These are phyloP conservation scores for Gossypium thurberi DNA, from an alignment of 345 rosid species.

Conservation along the genomic window DNA sequence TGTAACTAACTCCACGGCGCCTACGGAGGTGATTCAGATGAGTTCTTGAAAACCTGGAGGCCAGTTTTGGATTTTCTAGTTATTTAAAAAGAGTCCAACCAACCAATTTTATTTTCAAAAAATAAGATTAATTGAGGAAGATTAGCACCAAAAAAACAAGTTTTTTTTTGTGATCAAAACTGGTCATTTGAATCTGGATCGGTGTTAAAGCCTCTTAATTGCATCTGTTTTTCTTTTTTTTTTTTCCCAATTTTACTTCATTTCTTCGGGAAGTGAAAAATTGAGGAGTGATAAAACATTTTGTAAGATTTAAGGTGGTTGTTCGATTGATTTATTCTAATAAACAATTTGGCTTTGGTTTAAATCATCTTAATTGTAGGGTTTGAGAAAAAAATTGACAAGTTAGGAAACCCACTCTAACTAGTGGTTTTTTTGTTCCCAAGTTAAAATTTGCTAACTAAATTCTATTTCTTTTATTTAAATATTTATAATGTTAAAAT, in stretches of 20 bases:
- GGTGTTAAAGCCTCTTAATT: not conserved
- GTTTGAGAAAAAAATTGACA: too few species aligned
- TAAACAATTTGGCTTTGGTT: not conserved
- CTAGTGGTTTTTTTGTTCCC: too few species aligned
- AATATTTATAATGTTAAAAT: too few species aligned
- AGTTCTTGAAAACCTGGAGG: constrained; percentile 4
- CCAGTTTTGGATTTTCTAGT: not conserved
- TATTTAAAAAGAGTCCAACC: not conserved
- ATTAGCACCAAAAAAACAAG: not conserved
- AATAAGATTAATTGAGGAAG: not conserved
- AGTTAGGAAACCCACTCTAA: too few species aligned
- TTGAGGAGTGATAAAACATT: not conserved
- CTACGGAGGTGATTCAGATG: not conserved
- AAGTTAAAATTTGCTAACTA: too few species aligned
- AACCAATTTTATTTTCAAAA: not conserved
- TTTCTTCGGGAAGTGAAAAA: not conserved
- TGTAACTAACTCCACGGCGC: not conserved
- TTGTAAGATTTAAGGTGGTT: not conserved
- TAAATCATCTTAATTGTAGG: too few species aligned
- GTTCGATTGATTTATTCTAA: not conserved
- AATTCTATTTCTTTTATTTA: too few species aligned
- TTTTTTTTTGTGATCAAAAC: too few species aligned
- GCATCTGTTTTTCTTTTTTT: not conserved
- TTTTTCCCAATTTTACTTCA: not conserved
- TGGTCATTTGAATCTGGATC: not conserved